phyloP scores from a whole-genome alignment of 1,284 basidiomycete genomes.

The Tetrapyrgos nigripes region DNA sequence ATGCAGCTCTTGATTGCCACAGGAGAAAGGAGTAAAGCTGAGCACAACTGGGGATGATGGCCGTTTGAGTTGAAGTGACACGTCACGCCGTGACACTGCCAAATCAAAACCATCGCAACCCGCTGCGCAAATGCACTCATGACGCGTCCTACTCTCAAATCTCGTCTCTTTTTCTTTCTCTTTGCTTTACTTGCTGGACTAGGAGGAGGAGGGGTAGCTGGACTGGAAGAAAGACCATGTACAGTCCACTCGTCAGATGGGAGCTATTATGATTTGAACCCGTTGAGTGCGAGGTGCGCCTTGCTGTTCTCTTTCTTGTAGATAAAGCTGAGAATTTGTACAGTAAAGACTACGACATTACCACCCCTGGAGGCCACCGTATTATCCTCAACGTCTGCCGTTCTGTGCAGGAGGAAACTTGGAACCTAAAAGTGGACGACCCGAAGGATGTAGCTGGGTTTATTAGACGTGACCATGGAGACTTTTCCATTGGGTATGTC shows the following conservation, averaged over 20 bases:
- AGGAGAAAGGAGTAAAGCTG: too few species aligned
- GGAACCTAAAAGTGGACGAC: slow-evolving; percentile 58
- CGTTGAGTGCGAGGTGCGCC: slow-evolving; percentile 57
- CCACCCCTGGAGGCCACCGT: slow-evolving; percentile 55
- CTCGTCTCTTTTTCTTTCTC: not conserved
- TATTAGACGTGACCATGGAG: too few species aligned
- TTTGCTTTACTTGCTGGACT: too few species aligned
- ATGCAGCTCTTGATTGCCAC: too few species aligned
- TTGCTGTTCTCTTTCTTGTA: not conserved
- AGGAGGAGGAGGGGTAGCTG: not conserved
- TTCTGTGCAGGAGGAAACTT: slow-evolving; percentile 58
- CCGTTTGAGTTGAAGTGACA: too few species aligned
- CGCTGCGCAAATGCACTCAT: too few species aligned
- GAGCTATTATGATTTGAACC: slow-evolving; percentile 68
- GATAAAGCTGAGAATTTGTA: slow-evolving; percentile 17
- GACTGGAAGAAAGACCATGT: slow-evolving; percentile 47
- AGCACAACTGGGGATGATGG: too few species aligned
- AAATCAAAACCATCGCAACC: too few species aligned
- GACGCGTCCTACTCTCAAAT: too few species aligned
- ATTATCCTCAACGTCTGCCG: too few species aligned
- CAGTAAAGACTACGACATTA: slow-evolving; percentile 70
- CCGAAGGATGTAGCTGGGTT: slow-evolving; percentile 63
- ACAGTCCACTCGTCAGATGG: slow-evolving; percentile 44
- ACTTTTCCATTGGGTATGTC: slow-evolving; percentile 76
- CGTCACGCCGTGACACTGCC: too few species aligned